Conservation (phyloP, 495 filamentous ascomycete species). For the Penicillium psychrofluorescens region DNA sequence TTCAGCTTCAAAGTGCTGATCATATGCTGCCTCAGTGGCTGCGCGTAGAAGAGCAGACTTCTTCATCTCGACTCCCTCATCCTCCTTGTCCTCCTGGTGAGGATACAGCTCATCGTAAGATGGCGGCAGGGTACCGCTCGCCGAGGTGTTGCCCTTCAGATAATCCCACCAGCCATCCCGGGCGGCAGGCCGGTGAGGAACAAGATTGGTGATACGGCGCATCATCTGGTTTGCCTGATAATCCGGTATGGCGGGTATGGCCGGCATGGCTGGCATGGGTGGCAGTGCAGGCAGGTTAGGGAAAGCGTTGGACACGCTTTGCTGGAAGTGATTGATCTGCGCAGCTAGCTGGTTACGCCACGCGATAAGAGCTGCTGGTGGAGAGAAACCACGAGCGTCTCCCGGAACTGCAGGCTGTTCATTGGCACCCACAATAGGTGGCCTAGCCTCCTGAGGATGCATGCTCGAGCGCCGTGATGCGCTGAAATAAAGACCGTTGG, state of each 20-base stretch:
- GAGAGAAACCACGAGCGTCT: conserved; percentile 36
- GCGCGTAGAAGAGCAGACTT: conserved; percentile 54
- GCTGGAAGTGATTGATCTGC: conserved; percentile 76
- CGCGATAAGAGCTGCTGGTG: conserved; percentile 58
- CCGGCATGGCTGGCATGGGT: conserved; percentile 55
- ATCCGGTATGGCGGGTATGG: conserved; percentile 57
- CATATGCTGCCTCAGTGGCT: conserved; percentile 56
- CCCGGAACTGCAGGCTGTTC: conserved; percentile 21
- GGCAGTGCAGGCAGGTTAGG: conserved; percentile 55
- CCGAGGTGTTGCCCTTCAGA: conserved; percentile 42
- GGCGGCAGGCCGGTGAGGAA: conserved; percentile 49
- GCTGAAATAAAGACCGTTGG: conserved; percentile 33
- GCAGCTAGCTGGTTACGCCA: conserved; percentile 69
- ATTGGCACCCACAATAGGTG: conserved; percentile 9
- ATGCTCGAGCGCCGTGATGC: conserved; percentile 37
- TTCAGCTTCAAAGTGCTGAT: conserved; percentile 57
- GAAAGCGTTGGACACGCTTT: conserved; percentile 60
- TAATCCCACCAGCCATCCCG: conserved; percentile 66
- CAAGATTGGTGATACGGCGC: conserved; percentile 66
- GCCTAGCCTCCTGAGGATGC: conserved; percentile 31
- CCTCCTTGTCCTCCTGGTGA: conserved; percentile 30
- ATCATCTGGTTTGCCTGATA: conserved; percentile 69
- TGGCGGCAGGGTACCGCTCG: conserved; percentile 49
- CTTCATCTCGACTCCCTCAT: conserved; percentile 48
- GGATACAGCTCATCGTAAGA: conserved; percentile 81